Base-by-base conservation (phyloP, 1,284 basidiomycete species). In the Ceratobasidium papillatum region DNA sequence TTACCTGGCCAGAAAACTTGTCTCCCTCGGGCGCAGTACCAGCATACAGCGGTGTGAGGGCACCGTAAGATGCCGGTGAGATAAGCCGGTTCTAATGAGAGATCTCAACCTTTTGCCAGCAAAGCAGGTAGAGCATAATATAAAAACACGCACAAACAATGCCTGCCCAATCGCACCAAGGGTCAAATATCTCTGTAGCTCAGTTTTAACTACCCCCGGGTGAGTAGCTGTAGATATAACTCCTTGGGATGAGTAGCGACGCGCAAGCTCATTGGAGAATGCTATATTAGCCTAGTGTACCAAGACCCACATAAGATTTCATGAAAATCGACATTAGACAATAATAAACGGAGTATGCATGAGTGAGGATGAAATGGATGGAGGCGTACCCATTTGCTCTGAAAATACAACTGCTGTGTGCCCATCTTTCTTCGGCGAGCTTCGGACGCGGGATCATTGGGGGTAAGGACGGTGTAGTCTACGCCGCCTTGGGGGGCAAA, bases 221-320 rank as follows among this genome's bases (percentile, higher is more conserved):
- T 84, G 80, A 43, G 83, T 59, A 9, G 82, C 77, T 3, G 77
- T 81, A 0, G 83, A 82, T 12, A 83, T 77, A 30, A 84, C 80
- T 0, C 83, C 84, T 74, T 82, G 77, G 38, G 80, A 78, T 1
- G 79, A 79, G 66, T 83, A 85, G 45, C 83, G 78, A 34, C 80
- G 78, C 0, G 79, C 76, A 27, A 85, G 71, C 76, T 84, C 84
- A 11, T 79, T 78, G 4, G 81, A 61, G 54, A 82, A 80, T 2
- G 83, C 74, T 2, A 82, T 75, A 32, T 82, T 82, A 1, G 79
- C 83, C 82, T 76, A 27, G 27, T 14, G 8, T 22, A 4, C 19
- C 51, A 11, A 25, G 17, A 12, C 32, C 22, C 3, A 19, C 12
- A 9, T 2, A 34, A 56, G 38, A 41, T 41, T 41, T 5, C 5